Evolutionary conservation across 371 early-diverging fungal species (phyloP).

Genomic region (Mucor lusitanicus): DNA sequence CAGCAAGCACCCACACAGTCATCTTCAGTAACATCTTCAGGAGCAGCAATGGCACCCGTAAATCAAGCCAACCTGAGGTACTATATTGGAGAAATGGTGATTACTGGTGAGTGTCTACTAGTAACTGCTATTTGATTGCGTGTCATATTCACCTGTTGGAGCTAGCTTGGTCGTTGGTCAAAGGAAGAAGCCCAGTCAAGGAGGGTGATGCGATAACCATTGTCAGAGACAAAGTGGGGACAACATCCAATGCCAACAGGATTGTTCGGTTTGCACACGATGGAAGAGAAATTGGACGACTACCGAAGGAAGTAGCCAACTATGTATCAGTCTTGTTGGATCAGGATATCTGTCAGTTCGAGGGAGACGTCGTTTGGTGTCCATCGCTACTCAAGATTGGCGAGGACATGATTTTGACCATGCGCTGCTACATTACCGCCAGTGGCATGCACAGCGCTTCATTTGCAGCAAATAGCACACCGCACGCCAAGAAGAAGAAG

Average conservation of each 20-base stretch:
- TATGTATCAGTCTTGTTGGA: conserved; percentile 55
- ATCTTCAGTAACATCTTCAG: not conserved
- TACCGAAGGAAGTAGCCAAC: conserved; percentile 44
- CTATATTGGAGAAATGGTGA: conserved; percentile 42
- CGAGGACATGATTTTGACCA: conserved; percentile 52
- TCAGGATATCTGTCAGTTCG: conserved; percentile 47
- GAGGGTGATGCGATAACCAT: conserved; percentile 34
- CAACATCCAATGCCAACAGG: conserved; percentile 36
- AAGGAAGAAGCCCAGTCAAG: conserved; percentile 28
- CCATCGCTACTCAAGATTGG: conserved; percentile 42
- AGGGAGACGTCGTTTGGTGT: conserved; percentile 45
- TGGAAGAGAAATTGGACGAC: conserved; percentile 48
- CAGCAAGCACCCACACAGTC: not conserved
- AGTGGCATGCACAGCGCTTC: conserved; percentile 27
- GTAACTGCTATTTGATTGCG: not conserved
- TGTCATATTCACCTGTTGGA: not conserved
- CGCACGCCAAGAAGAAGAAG: conserved; percentile 4
- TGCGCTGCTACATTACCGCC: conserved; percentile 45
- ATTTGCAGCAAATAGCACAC: not conserved
- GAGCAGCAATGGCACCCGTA: not conserved
- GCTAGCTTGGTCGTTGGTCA: conserved; percentile 41
- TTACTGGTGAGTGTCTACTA: conserved; percentile 19
- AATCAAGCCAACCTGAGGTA: not conserved
- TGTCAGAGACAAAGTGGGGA: conserved; percentile 22
- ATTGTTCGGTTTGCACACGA: conserved; percentile 55